Percentiles rank a stretch among this genome's conserved stretches.
phyloP scores from a whole-genome alignment of 805 yeast species.

The Grigorovia transvaalensis region DNA sequence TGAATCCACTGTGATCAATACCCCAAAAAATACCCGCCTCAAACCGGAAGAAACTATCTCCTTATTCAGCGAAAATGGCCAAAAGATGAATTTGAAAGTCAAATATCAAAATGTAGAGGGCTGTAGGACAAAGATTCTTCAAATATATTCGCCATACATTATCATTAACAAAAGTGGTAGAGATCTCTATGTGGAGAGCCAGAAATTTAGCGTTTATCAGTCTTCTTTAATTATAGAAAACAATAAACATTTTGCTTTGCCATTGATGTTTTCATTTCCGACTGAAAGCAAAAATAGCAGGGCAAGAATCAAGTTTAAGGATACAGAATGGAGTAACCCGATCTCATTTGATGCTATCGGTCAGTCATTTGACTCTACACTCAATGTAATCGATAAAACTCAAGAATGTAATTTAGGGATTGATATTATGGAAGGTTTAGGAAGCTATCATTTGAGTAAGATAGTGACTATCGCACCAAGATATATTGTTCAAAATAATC shows the following conservation, averaged over 20 bases:
- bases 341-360: constrained; percentile 87
- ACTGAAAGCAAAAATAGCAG: constrained; percentile 51
- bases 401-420: constrained; percentile 69
- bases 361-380: constrained; percentile 49
- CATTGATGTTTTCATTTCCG: constrained; percentile 81
- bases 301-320: constrained; percentile 54
- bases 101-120: constrained; percentile 47
- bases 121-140: constrained; percentile 47
- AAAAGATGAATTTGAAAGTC: constrained; percentile 49
- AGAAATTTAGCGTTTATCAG: constrained; percentile 41
- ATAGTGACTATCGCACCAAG: constrained; percentile 77
- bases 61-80: constrained; percentile 55
- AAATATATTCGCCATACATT: constrained; percentile 77
- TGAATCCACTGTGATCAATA: constrained; percentile 32
- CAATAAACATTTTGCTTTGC: constrained; percentile 33
- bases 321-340: constrained; percentile 62
- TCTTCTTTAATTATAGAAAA: constrained; percentile 31
- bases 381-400: constrained; percentile 41
- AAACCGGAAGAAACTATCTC: constrained; percentile 43
- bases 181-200: constrained; percentile 47
- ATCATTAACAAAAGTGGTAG: constrained; percentile 71
- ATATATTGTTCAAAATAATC: constrained; percentile 57
- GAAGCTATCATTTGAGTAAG: constrained; percentile 66
- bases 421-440: constrained; percentile 70
- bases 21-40: constrained; percentile 44